A percentile compares a stretch with the other conserved stretches of the same genome.
phyloP scores from a whole-genome alignment of 1,284 basidiomycete genomes.

The Bjerkandera adusta region DNA sequence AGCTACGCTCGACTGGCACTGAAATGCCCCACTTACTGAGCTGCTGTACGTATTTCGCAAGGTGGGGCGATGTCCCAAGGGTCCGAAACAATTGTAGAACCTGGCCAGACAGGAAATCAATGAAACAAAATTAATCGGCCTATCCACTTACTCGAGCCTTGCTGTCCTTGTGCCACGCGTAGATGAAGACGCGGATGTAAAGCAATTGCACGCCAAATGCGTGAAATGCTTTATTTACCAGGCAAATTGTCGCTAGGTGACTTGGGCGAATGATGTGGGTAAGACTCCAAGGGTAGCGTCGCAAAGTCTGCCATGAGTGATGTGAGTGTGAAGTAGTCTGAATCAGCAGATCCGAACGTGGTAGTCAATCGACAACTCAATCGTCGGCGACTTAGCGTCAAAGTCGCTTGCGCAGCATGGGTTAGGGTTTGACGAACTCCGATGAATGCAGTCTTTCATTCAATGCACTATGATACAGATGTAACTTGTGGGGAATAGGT shows the following conservation, averaged over 20 bases:
- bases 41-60: slow-evolving; percentile 52
- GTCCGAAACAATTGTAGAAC: slow-evolving; percentile 53
- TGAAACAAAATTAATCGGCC: neutral
- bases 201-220: slow-evolving; percentile 44
- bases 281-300: no score
- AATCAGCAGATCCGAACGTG: no score
- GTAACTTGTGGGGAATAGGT: no score
- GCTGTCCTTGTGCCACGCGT: slow-evolving; percentile 63
- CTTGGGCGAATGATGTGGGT: slow-evolving; percentile 51
- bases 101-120: no score
- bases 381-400: no score
- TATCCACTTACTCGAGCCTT: slow-evolving; percentile 55
- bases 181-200: slow-evolving; percentile 56
- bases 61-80: slow-evolving; percentile 40
- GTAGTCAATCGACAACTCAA: no score
- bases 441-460: no score
- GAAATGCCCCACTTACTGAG: slow-evolving; percentile 43
- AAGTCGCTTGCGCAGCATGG: no score
- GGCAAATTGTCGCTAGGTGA: slow-evolving; percentile 48
- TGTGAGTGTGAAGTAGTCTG: no score
- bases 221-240: slow-evolving; percentile 55
- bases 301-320: no score
- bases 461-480: no score
- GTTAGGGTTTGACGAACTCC: no score
- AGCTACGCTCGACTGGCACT: slow-evolving; percentile 3